Conservation (phyloP, 345 rosid genomes). For the Acer yangbiense region DNA sequence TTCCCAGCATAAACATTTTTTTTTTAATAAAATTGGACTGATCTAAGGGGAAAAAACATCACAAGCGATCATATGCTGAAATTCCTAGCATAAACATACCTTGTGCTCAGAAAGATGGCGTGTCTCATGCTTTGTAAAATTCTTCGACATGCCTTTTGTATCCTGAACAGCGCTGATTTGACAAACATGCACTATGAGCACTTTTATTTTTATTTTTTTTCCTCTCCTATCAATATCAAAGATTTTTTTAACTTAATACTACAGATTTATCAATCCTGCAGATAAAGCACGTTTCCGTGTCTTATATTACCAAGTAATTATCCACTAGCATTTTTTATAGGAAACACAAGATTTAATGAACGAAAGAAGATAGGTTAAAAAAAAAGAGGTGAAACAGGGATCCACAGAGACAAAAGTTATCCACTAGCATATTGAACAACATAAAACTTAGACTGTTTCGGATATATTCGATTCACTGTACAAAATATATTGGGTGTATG, state of each 20-base stretch:
- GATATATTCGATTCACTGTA: not conserved
- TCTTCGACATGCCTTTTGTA: conserved; percentile 63
- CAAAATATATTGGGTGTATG: not conserved
- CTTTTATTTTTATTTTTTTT: not conserved
- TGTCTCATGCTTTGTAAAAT: conserved; percentile 61
- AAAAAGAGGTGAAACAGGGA: too few species aligned
- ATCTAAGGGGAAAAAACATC: too few species aligned
- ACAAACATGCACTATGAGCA: conserved; percentile 10
- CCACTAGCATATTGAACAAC: not conserved
- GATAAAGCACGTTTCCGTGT: not conserved
- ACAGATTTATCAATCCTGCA: not conserved
- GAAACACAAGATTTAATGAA: too few species aligned
- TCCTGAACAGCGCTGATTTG: conserved; percentile 52
- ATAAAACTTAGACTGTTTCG: not conserved
- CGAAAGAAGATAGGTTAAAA: too few species aligned
- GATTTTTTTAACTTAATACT: not conserved
- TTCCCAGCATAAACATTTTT: not conserved
- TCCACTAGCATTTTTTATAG: too few species aligned
- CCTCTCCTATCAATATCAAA: not conserved
- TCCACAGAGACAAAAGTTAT: too few species aligned
- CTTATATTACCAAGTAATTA: not conserved
- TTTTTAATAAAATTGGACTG: too few species aligned
- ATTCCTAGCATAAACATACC: conserved; percentile 33
- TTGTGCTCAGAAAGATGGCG: conserved; percentile 78
- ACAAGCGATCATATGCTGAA: too few species aligned